Evolutionary conservation across 495 filamentous ascomycete species (phyloP), one percentile per base, ranked within the genome.

Genomic region (Talaromyces thailandensis): DNA sequence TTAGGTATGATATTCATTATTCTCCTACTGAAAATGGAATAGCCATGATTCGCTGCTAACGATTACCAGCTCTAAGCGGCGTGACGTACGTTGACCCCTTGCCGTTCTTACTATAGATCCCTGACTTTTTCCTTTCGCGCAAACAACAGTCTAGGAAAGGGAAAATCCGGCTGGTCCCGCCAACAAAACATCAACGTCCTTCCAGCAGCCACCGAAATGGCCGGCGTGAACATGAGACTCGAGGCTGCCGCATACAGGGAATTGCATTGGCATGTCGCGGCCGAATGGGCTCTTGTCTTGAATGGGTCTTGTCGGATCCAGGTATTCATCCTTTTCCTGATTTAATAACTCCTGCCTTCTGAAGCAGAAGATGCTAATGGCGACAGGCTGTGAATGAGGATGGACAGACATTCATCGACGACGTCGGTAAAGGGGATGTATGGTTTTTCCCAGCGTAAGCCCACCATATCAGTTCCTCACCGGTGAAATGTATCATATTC

Each of bases 171-270:
- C 1, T 92, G 85, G 86, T 85, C 88, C 23, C 75, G 88, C 7
- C 86, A 91, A 68, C 80, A 90, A 70, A 88, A 89, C 61, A 69
- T 75, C 2, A 72, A 77, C 9, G 81, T 88, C 18, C 77, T 91
- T 64, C 88, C 89, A 0, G 77, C 74, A 31, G 86, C 87, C 14
- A 85, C 73, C 8, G 79, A 78, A 58, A 88, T 92, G 84, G 87
- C 89, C 1, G 89, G 89, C 56, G 89, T 92, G 1, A 83, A 92
- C 65, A 92, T 92, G 89, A 81, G 87, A 28, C 81, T 92, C 4
- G 83, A 82, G 52, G 81, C 85, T 3, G 74, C 81, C 43, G 86
- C 79, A 0, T 89, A 89, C 64, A 81, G 88, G 2, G 88, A 91
- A 64, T 74, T 91, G 23, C 88, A 91, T 67, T 90, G 87, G 88